Base-by-base conservation (phyloP, 352 stramenopile species). In the Globisporangium rhizosaccharum region DNA sequence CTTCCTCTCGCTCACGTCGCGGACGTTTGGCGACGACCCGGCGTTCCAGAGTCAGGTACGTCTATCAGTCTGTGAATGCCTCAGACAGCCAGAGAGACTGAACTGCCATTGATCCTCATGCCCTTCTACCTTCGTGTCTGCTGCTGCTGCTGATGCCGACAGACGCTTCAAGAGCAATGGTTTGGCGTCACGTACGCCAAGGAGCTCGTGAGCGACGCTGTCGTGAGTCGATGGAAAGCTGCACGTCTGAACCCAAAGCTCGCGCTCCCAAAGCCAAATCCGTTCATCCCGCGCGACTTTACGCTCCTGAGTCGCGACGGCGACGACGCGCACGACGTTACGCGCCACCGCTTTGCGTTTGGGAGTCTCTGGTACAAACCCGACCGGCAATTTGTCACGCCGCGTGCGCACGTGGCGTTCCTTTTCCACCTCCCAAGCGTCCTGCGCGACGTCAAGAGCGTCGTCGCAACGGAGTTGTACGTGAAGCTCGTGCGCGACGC, bases 231-330 rank as follows among this genome's bases (percentile, higher is more conserved):
- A 42, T 91, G 82, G 82, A 73, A 68, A 53, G 65, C 53, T 23
- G 66, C 59, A 26, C 55, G 51, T 23, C 42, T 46, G 39, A 87
- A 88, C 49, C 15, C 66, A 0, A 72, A 75, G 49, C 66, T 91
- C 53, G 65, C 73, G 45, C 62, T 90, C n/a, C 81, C 76, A 37
- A 71, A 64, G 37, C 72, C 59, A 25, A 92, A 92, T 56, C 76
- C 71, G 48, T 92, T 90, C 61, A 89, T 92, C 57, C 80, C 82
- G 25, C 67, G 62, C 20, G 73, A 92, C 59, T 86, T 92, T 36
- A 66, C 76, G n/a, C 66, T 90, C 20, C 59, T 90, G 15, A 61
- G 74, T 9, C 59, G 67, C 12, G 53, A 59, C 41, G 53, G 54
- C 18, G 57, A 63, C 20, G 51, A 51, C 8, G 41, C 53, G 12